Evolutionary conservation across 2,329 filamentous ascomycete species (phyloP), one percentile per base, ranked within the genome.

Genomic region (Aspergillus fijiensis): DNA sequence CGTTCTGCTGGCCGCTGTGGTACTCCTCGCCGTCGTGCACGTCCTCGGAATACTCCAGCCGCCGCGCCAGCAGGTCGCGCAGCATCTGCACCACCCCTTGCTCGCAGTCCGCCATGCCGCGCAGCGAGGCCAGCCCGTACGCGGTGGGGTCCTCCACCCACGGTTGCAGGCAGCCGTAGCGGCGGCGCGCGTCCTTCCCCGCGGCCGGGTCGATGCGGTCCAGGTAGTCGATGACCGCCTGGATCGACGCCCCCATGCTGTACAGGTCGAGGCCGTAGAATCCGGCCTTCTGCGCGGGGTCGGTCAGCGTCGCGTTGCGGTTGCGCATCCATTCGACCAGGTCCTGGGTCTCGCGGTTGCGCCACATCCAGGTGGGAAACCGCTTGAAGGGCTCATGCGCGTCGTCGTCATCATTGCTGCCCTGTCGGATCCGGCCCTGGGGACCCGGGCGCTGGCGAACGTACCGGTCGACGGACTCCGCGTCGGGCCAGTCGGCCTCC

Each of bases 331-430:
- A 85, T 65, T 83, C 79, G 11, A 81, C 76, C 51, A 84, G 79
- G 2, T 76, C 75, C 58, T 82, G 79, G 63, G 83, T 77, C 63
- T 84, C 82, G 14, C 71, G 69, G 61, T 84, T 84, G 11, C 82
- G 76, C 82, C 82, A 84, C 82, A 84, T 84, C 82, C 82, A 84
- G 3, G 77, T 81, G 14, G 82, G 82, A 51, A 84, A 84, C 27
- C 81, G 75, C 45, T 79, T 72, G 65, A 84, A 84, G 5, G 77
- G 73, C 42, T 76, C 74, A 12, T 76, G 69, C 33, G 11, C 33
- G 5, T 42, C 25, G 6, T 42, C 25, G 5, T 69, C 65, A 14
- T 64, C 66, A 2, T 62, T 62, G 27, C 55, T 59, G 23, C 68
- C 69, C 25, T 16, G 39, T 16, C 70, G 67, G 48, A 77, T 63